These are phyloP conservation scores for Fistulifera pelliculosa DNA, from an alignment of 108 stramenopile genomes.

Conservation along the genomic window DNA sequence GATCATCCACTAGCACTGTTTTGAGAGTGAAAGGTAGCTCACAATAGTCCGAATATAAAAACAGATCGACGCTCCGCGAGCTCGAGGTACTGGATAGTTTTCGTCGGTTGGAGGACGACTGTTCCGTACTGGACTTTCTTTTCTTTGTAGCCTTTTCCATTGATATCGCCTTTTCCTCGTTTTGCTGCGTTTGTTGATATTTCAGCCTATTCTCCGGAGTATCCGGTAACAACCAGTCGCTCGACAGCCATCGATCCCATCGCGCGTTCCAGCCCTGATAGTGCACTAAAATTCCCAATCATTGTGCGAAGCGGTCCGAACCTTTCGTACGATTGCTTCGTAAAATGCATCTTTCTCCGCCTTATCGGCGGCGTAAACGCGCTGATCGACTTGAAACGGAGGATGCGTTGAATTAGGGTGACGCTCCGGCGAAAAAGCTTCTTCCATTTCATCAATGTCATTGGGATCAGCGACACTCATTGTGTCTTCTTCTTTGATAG, in stretches of 20 bases:
- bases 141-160: background rate
- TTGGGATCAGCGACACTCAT: too few species aligned
- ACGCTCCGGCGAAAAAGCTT: too few species aligned
- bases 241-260: slow-evolving; percentile 50
- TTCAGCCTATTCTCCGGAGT: slow-evolving; percentile 16
- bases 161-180: background rate
- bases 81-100: background rate
- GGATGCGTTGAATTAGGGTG: slow-evolving; percentile 1
- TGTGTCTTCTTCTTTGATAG: too few species aligned
- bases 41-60: too few species aligned
- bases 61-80: too few species aligned
- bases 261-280: slow-evolving; percentile 55
- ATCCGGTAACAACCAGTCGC: slow-evolving; percentile 20
- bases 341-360: slow-evolving; percentile 1
- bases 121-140: background rate
- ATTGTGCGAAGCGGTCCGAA: background rate
- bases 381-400: slow-evolving; percentile 6
- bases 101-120: background rate
- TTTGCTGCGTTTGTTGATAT: slow-evolving; percentile 1
- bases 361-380: slow-evolving; percentile 5
- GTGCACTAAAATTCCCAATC: slow-evolving; percentile 37
- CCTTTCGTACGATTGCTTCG: slow-evolving; percentile 5
- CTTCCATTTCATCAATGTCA: too few species aligned
- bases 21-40: slow-evolving; percentile 55
- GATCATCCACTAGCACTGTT: slow-evolving; percentile 61